Base-by-base conservation (phyloP, 345 rosid genomes). In the Nephelium lappaceum region DNA sequence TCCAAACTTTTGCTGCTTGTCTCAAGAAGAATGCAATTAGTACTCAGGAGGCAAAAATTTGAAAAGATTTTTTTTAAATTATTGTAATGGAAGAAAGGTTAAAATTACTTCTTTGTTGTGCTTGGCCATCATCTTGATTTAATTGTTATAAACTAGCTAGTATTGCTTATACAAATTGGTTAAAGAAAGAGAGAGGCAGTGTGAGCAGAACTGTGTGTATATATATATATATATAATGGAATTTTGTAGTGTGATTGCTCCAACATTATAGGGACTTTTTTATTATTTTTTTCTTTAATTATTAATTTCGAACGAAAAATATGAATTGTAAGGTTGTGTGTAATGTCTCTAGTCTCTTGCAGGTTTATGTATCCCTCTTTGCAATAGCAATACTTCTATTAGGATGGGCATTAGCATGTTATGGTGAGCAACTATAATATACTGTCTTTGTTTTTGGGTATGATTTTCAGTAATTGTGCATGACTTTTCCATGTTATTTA, bases 381-480 rank as follows among this genome's bases (percentile, higher is more conserved):
- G 85, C 92, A n/a, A 51, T 76, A 6, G 87, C 82, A 25, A 81
- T 85, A 65, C 81, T 91, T 31, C 21, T 84, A 41, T 79, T 89
- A 69, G 95, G 95, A 72, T 87, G 84, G 75, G 87, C 91, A 62
- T 81, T 91, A 78, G 90, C 89, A 71, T 87, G 83, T 72, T 91
- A 91, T 61, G 95, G 92, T 89, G 73, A 88, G 90, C 57, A 74
- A 25, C 42, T 79, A 69, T 38, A 36, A 72, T 27, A 24, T 62
- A 49, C 61, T 2, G 5, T 23, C 24, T 78, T 66, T 71, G 31
- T 23, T 39, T 78, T 66, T 71, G 31, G 57, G n/a, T 70, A 38
- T 16, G 42, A 61, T 51, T 67, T 43, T 64, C 63, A 19, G 15
- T 65, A 60, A n/a, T 49, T n/a, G 7, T 47, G 47, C 43, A 31